Base-by-base conservation (phyloP, 768 basidiomycete genomes). In the Russula virescens region DNA sequence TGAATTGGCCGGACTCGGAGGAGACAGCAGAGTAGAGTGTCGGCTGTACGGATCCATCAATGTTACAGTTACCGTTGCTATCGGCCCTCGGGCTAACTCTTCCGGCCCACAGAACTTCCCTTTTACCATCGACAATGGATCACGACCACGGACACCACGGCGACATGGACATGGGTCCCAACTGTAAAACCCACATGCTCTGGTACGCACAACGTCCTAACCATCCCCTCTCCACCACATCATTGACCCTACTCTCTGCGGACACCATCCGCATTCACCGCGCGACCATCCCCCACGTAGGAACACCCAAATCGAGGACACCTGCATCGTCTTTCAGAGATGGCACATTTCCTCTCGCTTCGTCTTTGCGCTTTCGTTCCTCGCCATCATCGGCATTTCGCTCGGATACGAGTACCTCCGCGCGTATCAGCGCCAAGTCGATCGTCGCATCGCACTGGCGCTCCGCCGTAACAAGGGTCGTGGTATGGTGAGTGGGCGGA, bases 321-420 rank as follows among this genome's bases (percentile, higher is more conserved):
- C 89, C 49, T 93, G 90, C 76, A 79, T 92, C 74, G 86, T 94
- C 75, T 91, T 92, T 76, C 75, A 71, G 16, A 78, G 80, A 64
- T 94, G 91, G 89, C 89, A 91, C 75, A 83, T 94, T 68, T 75
- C 69, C 63, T 80, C 85, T 25, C 75, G 71, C 54, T 65, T 77
- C 61, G 73, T 76, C 26, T 91, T 94, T 71, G 64, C 85, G 64
- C 65, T 86, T 63, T 91, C 89, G 26, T 86, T 83, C 73, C 48
- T 85, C 65, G 80, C 76, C 59, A 84, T 94, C 73, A 78, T 86
- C 59, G 74, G 73, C 0, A 79, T 94, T 31, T 84, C 89, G 55
- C 75, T 91, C n/a, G 75, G 86, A 60, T 94, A 86, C 73, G 91
- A 94, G 71, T 94, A 88, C 72, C 80, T 93, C 55, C 84, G 89